Conservation (phyloP, 2,329 filamentous ascomycete species). For the Myriosclerotinia scirpicola region DNA sequence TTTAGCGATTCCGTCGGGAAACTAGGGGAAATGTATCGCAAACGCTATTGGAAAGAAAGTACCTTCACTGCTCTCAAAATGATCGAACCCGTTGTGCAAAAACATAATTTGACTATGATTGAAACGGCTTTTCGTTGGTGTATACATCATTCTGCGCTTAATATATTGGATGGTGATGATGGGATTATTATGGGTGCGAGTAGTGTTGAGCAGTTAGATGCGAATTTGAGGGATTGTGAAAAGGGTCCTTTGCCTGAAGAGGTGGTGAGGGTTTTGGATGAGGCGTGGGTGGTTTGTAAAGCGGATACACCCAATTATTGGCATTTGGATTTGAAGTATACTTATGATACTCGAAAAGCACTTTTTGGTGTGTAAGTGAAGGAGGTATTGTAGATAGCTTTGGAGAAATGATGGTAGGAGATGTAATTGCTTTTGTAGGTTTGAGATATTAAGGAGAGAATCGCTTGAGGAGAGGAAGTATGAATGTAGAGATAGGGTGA, state of each 20-base stretch:
- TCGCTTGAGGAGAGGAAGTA: too few species aligned
- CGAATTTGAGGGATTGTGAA: constrained; percentile 46
- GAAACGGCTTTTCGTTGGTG: constrained; percentile 62
- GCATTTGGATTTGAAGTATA: constrained; percentile 39
- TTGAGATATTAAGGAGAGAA: too few species aligned
- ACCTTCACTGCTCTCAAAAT: constrained; percentile 61
- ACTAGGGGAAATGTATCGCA: constrained; percentile 53
- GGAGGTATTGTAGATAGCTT: neutral
- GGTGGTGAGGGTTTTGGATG: constrained; percentile 61
- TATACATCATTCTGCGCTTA: constrained; percentile 58
- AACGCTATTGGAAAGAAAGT: constrained; percentile 61
- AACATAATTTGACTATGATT: constrained; percentile 58
- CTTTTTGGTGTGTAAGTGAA: constrained; percentile 28
- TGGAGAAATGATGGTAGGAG: too few species aligned
- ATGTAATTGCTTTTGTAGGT: too few species aligned
- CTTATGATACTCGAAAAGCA: constrained; percentile 35
- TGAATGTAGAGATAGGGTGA: too few species aligned
- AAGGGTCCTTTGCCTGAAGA: constrained; percentile 62
- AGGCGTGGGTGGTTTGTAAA: constrained; percentile 62
- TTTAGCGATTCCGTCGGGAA: constrained; percentile 57
- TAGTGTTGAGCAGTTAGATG: constrained; percentile 44
- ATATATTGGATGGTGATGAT: constrained; percentile 48
- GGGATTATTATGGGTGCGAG: constrained; percentile 47
- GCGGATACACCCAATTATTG: constrained; percentile 43
- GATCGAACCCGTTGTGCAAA: constrained; percentile 59